Evolutionary conservation across 2,329 filamentous ascomycete genomes (phyloP).

Genomic region (Aspergillus hiratsukae): DNA sequence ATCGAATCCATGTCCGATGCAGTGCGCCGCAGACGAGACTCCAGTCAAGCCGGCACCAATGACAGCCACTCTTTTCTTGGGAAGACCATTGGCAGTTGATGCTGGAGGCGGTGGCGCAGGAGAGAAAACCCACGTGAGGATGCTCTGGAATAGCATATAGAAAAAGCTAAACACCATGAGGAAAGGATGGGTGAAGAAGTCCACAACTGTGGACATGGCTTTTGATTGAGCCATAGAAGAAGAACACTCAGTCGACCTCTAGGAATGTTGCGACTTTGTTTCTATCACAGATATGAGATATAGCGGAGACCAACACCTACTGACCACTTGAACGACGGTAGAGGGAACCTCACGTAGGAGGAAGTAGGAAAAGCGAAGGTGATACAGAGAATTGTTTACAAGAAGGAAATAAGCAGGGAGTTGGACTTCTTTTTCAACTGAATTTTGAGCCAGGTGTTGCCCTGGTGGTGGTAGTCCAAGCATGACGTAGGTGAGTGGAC

Average conservation of each 20-base stretch:
- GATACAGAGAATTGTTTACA: neutral
- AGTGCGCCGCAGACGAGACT: constrained; percentile 75
- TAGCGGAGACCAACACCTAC: neutral
- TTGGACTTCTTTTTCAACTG: neutral
- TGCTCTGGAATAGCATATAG: constrained; percentile 27
- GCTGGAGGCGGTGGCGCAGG: constrained; percentile 61
- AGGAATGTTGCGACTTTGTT: neutral
- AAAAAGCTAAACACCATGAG: constrained; percentile 27
- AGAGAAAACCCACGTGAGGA: constrained; percentile 53
- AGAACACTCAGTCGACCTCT: neutral
- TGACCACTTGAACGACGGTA: neutral
- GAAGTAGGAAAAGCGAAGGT: neutral
- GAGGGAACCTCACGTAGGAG: neutral
- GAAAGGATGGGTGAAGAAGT: constrained; percentile 18
- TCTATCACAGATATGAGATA: neutral
- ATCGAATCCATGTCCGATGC: constrained; percentile 80
- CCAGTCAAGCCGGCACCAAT: constrained; percentile 70
- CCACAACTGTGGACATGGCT: neutral
- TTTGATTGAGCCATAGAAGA: neutral
- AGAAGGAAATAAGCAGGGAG: neutral
- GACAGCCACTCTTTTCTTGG: constrained; percentile 58
- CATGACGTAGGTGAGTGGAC: constrained; percentile 14
- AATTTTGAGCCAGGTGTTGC: neutral
- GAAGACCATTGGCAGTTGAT: constrained; percentile 49
- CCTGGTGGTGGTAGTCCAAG: constrained; percentile 1